phyloP scores from a whole-genome alignment of 352 stramenopile genomes.

The Pythium phragmiticola region DNA sequence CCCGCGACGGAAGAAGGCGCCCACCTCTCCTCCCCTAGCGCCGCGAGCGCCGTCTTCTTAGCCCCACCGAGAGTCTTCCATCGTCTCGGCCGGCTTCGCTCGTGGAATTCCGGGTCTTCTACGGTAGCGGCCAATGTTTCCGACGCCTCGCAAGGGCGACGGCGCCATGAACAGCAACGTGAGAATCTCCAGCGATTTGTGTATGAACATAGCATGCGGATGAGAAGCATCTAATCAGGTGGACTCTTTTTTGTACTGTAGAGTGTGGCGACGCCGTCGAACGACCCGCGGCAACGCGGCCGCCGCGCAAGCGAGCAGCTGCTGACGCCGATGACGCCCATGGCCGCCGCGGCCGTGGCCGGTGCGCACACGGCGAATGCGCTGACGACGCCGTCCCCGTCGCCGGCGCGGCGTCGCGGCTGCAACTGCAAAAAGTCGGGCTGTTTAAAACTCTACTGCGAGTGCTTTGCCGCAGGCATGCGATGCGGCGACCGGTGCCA shows the following conservation, averaged over 20 bases:
- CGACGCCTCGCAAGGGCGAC: conserved; percentile 12
- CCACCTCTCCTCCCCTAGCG: not conserved
- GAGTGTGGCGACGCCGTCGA: conserved; percentile 11
- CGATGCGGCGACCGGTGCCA: conserved; percentile 66
- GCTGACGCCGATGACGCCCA: conserved; percentile 9
- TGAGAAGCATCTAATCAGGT: not conserved
- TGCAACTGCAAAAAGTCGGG: conserved; percentile 97
- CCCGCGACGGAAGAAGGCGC: not conserved
- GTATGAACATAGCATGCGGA: not conserved
- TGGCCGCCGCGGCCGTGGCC: not conserved
- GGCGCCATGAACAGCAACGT: conserved; percentile 6
- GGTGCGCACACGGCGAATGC: not conserved
- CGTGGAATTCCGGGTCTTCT: conserved; percentile 6
- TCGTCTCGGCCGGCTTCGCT: not conserved
- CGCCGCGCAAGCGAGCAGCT: conserved; percentile 2
- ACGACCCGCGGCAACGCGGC: conserved; percentile 13
- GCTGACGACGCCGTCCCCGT: conserved; percentile 12
- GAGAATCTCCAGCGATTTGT: not conserved
- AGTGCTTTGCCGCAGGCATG: conserved; percentile 62
- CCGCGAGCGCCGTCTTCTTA: not conserved
- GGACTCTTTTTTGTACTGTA: conserved; percentile 2
- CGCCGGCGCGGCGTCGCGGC: conserved; percentile 37
- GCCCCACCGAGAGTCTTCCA: not conserved
- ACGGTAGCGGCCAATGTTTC: no score
- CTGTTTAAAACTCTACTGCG: conserved; percentile 94